Percentiles rank a stretch among this genome's conserved stretches.
Conservation (phyloP, 129 eudicot genomes). For the Tagetes patula region DNA sequence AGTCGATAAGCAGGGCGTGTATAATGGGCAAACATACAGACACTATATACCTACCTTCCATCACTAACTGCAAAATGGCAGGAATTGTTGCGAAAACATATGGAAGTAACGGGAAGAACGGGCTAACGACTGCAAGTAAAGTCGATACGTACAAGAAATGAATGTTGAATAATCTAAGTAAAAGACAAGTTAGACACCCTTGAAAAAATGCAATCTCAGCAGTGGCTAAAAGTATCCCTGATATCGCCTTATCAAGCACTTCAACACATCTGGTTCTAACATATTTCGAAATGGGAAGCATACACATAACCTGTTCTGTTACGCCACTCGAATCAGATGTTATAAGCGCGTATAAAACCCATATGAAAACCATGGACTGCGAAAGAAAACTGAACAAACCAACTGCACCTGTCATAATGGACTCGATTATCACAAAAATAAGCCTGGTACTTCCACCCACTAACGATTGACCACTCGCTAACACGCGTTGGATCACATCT, state of each 20-base stretch:
- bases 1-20: slow-evolving; percentile 72
- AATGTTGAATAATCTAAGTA: slow-evolving; percentile 70
- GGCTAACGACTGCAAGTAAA: slow-evolving; percentile 71
- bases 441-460: slow-evolving; percentile 76
- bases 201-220: slow-evolving; percentile 90
- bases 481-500: slow-evolving; percentile 70
- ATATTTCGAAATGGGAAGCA: slow-evolving; percentile 68
- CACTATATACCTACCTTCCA: slow-evolving; percentile 73
- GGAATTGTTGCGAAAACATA: slow-evolving; percentile 71
- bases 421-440: slow-evolving; percentile 49
- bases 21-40: slow-evolving; percentile 56
- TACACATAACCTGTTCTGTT: slow-evolving; percentile 79
- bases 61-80: slow-evolving; percentile 68
- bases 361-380: slow-evolving; percentile 79
- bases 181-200: slow-evolving; percentile 90
- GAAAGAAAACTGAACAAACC: slow-evolving; percentile 76
- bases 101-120: slow-evolving; percentile 77
- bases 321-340: slow-evolving; percentile 95
- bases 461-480: slow-evolving; percentile 65
- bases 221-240: slow-evolving; percentile 80
- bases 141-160: slow-evolving; percentile 93
- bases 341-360: slow-evolving; percentile 89
- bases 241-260: slow-evolving; percentile 84
- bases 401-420: slow-evolving; percentile 90
- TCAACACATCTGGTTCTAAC: slow-evolving; percentile 78